phyloP scores from a whole-genome alignment of 1,284 basidiomycete species.

The Phellopilus nigrolimitatus region DNA sequence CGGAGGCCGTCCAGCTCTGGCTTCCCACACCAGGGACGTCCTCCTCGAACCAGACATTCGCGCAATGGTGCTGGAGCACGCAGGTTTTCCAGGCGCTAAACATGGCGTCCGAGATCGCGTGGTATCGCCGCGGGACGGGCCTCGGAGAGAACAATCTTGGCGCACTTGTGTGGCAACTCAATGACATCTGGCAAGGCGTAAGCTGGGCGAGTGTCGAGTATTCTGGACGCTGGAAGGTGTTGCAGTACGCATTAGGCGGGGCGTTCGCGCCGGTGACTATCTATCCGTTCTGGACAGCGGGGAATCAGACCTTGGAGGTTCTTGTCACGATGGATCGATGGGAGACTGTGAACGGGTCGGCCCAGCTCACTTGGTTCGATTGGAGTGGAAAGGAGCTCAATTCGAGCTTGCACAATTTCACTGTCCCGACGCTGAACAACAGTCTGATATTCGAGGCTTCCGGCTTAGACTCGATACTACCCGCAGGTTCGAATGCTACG shows the following conservation, averaged over 20 bases:
- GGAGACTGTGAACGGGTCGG: slow-evolving; percentile 43
- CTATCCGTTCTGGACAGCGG: slow-evolving; percentile 51
- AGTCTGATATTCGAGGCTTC: slow-evolving; percentile 38
- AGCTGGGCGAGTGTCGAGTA: slow-evolving; percentile 60
- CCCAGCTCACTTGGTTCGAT: slow-evolving; percentile 55
- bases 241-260: slow-evolving; percentile 46
- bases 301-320: slow-evolving; percentile 45
- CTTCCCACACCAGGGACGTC: slow-evolving; percentile 47
- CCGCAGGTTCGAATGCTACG: slow-evolving; percentile 34
- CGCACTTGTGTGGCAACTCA: slow-evolving; percentile 59
- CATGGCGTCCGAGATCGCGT: slow-evolving; percentile 55
- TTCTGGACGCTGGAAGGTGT: slow-evolving; percentile 58
- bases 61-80: slow-evolving; percentile 58
- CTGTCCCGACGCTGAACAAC: slow-evolving; percentile 46
- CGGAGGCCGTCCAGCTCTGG: slow-evolving; percentile 46
- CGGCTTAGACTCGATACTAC: slow-evolving; percentile 43
- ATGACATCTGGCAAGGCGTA: slow-evolving; percentile 64
- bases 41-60: slow-evolving; percentile 52
- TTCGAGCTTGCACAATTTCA: slow-evolving; percentile 37
- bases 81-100: slow-evolving; percentile 55
- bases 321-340: slow-evolving; percentile 48
- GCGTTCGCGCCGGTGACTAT: slow-evolving; percentile 47
- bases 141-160: slow-evolving; percentile 57
- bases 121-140: slow-evolving; percentile 55
- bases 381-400: slow-evolving; percentile 44